These are phyloP conservation scores for Isabelozyma heimii DNA, from an alignment of 805 yeast genomes.

Conservation along the genomic window DNA sequence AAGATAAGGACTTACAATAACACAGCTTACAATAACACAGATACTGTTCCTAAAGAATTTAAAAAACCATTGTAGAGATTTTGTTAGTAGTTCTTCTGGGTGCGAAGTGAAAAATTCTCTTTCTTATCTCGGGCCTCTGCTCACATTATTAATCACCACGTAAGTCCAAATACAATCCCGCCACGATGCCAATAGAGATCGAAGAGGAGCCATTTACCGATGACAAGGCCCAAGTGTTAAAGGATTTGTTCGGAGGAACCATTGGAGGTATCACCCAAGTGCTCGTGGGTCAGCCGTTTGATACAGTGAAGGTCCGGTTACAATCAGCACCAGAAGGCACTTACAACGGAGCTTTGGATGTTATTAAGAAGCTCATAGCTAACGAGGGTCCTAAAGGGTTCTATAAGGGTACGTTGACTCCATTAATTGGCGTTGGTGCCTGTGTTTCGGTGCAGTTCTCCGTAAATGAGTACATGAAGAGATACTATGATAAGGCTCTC, in stretches of 20 bases:
- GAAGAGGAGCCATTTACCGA: conserved; percentile 39
- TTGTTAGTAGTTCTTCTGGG: neutral
- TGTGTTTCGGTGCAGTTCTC: conserved; percentile 97
- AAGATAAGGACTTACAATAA: neutral
- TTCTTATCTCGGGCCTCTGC: too few species aligned
- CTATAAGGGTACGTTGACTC: conserved; percentile 46
- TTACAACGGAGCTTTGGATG: conserved; percentile 73
- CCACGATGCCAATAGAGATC: conserved; percentile 39
- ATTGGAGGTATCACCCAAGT: conserved; percentile 96
- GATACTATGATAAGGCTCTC: conserved; percentile 55
- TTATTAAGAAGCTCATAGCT: conserved; percentile 62
- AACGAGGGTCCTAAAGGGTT: conserved; percentile 41
- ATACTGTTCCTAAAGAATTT: neutral
- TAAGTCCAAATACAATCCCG: neutral
- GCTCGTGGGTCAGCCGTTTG: conserved; percentile 93
- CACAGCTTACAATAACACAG: neutral
- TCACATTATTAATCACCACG: neutral
- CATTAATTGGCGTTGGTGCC: conserved; percentile 71
- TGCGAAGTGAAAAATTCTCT: too few species aligned
- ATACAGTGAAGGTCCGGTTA: conserved; percentile 87
- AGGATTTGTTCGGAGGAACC: conserved; percentile 89
- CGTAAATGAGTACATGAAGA: conserved; percentile 90
- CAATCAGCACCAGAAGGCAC: conserved; percentile 83
- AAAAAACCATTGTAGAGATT: neutral
- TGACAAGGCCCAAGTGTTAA: conserved; percentile 48